phyloP scores from a whole-genome alignment of 352 stramenopile genomes.

The Phytophthora cajani region DNA sequence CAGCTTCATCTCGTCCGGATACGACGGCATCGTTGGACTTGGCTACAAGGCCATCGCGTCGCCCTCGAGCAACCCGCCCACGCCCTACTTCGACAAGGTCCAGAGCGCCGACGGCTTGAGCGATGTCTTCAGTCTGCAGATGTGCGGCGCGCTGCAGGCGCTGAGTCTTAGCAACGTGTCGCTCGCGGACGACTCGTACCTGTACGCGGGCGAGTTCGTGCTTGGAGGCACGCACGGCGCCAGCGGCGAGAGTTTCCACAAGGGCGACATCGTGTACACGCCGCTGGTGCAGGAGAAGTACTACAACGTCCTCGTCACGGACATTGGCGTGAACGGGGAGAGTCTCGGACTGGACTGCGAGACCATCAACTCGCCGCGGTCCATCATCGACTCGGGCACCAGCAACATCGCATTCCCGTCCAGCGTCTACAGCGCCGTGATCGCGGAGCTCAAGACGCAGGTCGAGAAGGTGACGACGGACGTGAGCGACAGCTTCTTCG shows the following conservation, averaged over 20 bases:
- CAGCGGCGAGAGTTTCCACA: conserved; percentile 61
- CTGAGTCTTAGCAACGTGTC: conserved; percentile 52
- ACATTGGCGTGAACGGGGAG: conserved; percentile 57
- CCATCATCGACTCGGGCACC: conserved; percentile 82
- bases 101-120: conserved; percentile 35
- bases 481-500: conserved; percentile 69
- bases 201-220: conserved; percentile 70
- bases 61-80: conserved; percentile 47
- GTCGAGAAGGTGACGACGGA: conserved; percentile 53
- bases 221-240: conserved; percentile 60
- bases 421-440: conserved; percentile 62
- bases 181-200: conserved; percentile 35
- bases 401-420: conserved; percentile 85
- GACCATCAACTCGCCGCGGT: conserved; percentile 70
- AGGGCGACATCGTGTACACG: conserved; percentile 71
- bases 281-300: conserved; percentile 79
- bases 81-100: conserved; percentile 73
- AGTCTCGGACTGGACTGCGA: conserved; percentile 63
- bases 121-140: conserved; percentile 76
- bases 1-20: conserved; percentile 76
- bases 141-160: conserved; percentile 81
- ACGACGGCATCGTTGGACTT: conserved; percentile 80
- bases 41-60: conserved; percentile 71
- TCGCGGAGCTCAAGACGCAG: conserved; percentile 60
- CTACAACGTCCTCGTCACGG: conserved; percentile 83